Evolutionary conservation across 192 early-diverging fungal species (phyloP).

Genomic region (Umbelopsis isabellina): DNA sequence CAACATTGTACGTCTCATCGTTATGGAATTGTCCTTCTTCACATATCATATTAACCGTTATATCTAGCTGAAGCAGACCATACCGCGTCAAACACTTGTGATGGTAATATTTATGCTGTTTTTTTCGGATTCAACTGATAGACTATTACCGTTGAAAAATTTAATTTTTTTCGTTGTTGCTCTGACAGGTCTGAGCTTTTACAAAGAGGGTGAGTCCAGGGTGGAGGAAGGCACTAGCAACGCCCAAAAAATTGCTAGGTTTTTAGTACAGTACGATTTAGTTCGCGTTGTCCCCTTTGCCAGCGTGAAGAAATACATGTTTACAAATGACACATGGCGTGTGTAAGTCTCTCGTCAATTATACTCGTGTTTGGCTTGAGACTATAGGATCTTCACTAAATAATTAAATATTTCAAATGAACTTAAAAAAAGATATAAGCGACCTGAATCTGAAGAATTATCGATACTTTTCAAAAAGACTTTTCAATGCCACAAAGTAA

Average conservation of each 20-base stretch:
- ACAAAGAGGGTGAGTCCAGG: neutral
- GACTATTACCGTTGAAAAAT: too few species aligned
- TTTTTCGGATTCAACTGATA: too few species aligned
- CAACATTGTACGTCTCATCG: neutral
- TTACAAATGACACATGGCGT: conserved; percentile 4
- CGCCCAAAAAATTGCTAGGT: neutral
- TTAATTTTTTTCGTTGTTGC: neutral
- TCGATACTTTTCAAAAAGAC: conserved; percentile 5
- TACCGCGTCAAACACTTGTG: too few species aligned
- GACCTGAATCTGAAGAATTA: neutral
- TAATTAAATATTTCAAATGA: neutral
- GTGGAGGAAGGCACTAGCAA: neutral
- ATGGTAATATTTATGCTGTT: too few species aligned
- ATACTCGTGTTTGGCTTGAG: neutral
- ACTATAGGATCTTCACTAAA: neutral
- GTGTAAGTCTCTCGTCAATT: neutral
- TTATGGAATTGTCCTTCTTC: too few species aligned
- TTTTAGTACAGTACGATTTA: neutral
- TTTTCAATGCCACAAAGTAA: conserved; percentile 13
- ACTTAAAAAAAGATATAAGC: neutral
- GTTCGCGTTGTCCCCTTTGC: neutral
- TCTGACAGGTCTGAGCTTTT: neutral
- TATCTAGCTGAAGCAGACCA: too few species aligned
- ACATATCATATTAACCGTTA: too few species aligned
- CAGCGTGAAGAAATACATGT: neutral